Evolutionary conservation across 805 yeast species (phyloP).

Genomic region (Yarrowia hollandica): DNA sequence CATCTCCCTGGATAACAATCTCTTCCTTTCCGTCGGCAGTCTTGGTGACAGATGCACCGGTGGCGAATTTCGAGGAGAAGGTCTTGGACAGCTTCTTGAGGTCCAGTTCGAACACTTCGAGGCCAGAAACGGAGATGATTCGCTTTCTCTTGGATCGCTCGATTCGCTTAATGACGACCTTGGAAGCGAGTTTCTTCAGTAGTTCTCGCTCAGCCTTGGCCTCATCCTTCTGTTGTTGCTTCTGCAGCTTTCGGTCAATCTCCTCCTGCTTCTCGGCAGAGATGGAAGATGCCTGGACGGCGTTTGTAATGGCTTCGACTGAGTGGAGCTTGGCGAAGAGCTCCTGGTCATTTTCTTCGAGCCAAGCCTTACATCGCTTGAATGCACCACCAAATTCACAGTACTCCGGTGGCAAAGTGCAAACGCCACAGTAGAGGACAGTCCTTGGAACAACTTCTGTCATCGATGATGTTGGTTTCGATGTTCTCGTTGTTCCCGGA

Average conservation of each 20-base stretch:
- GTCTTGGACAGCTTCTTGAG: conserved; percentile 88
- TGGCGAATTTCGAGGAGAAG: conserved; percentile 91
- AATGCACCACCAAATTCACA: conserved; percentile 87
- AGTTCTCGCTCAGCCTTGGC: conserved; percentile 74
- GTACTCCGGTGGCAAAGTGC: conserved; percentile 84
- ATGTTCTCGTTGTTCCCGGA: background rate
- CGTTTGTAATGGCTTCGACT: conserved; percentile 52
- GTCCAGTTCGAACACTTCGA: conserved; percentile 85
- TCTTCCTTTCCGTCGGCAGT: conserved; percentile 91
- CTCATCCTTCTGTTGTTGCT: conserved; percentile 75
- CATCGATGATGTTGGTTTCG: background rate
- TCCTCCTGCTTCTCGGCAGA: conserved; percentile 80
- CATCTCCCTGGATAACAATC: conserved; percentile 90
- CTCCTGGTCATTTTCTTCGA: conserved; percentile 58
- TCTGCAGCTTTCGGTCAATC: conserved; percentile 76
- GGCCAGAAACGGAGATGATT: conserved; percentile 80
- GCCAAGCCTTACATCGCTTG: conserved; percentile 83
- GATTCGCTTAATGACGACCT: conserved; percentile 78
- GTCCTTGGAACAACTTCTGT: conserved; percentile 38
- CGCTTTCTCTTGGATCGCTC: conserved; percentile 89
- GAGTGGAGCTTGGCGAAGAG: conserved; percentile 62
- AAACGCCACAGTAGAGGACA: conserved; percentile 71
- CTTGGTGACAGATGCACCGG: conserved; percentile 91
- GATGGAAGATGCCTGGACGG: conserved; percentile 43
- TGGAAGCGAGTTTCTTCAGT: conserved; percentile 73